Percentiles rank a stretch among this genome's conserved stretches.
Conservation (phyloP, 2,329 filamentous ascomycete species). For the Epichloe hybrida region DNA sequence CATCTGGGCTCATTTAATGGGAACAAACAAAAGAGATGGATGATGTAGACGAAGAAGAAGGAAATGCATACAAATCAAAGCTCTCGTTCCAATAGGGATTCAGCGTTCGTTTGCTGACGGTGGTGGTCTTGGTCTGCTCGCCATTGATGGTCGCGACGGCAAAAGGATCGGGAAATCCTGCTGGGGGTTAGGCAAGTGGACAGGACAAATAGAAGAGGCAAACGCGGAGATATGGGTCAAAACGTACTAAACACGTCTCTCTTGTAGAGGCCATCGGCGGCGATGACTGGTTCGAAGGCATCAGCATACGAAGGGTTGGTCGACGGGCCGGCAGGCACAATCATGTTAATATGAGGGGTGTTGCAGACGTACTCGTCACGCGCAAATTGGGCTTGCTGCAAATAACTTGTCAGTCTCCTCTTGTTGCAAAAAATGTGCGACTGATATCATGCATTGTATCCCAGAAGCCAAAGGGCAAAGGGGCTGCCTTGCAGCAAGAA, state of each 20-base stretch:
- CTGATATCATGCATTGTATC: neutral
- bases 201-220: neutral
- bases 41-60: neutral
- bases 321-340: neutral
- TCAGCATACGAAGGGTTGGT: conserved; percentile 18
- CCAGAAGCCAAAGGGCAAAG: neutral
- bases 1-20: neutral
- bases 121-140: conserved; percentile 96
- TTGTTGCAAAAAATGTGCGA: neutral
- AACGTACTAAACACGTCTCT: conserved; percentile 94
- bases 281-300: conserved; percentile 59
- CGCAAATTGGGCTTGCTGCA: conserved; percentile 71
- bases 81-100: conserved; percentile 99
- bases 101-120: conserved; percentile 90
- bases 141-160: conserved; percentile 94
- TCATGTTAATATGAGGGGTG: conserved; percentile 8
- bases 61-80: conserved; percentile 75
- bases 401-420: conserved; percentile 16
- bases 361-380: conserved; percentile 63
- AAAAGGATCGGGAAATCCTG: conserved; percentile 95
- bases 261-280: conserved; percentile 96
- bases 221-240: neutral
- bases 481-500: neutral
- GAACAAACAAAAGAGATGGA: neutral
- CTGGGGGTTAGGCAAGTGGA: conserved; percentile 15